Evolutionary conservation across 345 rosid species (phyloP).

Genomic region (Bruguiera parviflora): DNA sequence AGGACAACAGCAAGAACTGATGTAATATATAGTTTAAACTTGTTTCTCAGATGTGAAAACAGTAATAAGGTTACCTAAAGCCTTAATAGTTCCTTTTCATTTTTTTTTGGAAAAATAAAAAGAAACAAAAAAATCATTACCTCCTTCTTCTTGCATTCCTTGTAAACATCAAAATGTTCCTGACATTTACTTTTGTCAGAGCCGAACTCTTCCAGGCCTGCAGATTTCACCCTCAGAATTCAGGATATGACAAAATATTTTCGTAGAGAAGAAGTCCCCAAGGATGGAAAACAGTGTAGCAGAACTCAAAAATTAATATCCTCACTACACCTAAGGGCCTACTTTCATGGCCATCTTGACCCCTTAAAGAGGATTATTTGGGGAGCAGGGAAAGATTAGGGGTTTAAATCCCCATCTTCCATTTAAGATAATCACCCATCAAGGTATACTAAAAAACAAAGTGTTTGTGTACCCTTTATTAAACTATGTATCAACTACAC

Average conservation of each 20-base stretch:
- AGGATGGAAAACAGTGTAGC: too few species aligned
- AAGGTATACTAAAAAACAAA: too few species aligned
- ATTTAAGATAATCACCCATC: too few species aligned
- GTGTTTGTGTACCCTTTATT: too few species aligned
- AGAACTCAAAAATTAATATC: too few species aligned
- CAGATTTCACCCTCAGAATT: slow-evolving; percentile 1
- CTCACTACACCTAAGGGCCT: too few species aligned
- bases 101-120: not conserved
- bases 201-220: slow-evolving; percentile 85
- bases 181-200: slow-evolving; percentile 91
- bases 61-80: not conserved
- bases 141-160: slow-evolving; percentile 98
- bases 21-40: not conserved
- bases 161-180: slow-evolving; percentile 84
- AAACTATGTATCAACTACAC: not conserved
- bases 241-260: not conserved
- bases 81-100: not conserved
- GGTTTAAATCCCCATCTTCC: too few species aligned
- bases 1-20: slow-evolving; percentile 5
- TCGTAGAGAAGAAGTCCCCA: not conserved
- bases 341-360: too few species aligned
- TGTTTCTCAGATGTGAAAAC: not conserved
- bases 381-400: too few species aligned
- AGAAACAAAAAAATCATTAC: slow-evolving; percentile 24
- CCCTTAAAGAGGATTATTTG: too few species aligned